A percentile compares a stretch with the other conserved stretches of the same genome.
Conservation (phyloP, 352 stramenopile genomes). For the Pythium pyrilobum region DNA sequence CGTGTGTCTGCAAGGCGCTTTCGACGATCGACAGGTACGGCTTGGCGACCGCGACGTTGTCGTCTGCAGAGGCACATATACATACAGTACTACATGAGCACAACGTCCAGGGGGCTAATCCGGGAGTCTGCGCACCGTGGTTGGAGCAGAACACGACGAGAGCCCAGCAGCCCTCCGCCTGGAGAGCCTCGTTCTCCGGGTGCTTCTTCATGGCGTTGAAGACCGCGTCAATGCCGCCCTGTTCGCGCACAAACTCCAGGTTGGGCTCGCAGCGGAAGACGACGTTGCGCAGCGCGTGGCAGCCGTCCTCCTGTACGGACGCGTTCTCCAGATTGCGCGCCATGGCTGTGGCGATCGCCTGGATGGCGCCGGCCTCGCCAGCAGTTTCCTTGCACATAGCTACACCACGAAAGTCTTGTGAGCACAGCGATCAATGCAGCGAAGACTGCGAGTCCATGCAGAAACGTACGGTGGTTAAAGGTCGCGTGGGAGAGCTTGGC, state of each 20-base stretch:
- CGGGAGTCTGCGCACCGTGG: constrained; percentile 29
- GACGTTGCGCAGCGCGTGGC: constrained; percentile 71
- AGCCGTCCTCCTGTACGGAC: constrained; percentile 61
- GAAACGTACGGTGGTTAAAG: constrained; percentile 64
- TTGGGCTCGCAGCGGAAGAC: constrained; percentile 71
- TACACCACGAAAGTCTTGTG: too few relatives aligned
- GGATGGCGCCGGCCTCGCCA: constrained; percentile 46
- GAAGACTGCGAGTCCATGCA: too few relatives aligned
- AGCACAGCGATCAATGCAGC: too few relatives aligned
- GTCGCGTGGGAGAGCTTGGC: constrained; percentile 69
- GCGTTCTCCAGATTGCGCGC: constrained; percentile 55
- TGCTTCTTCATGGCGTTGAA: constrained; percentile 60
- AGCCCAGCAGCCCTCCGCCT: constrained; percentile 68
- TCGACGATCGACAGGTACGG: constrained; percentile 37
- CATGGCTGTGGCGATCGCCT: constrained; percentile 61
- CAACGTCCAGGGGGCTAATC: neutral
- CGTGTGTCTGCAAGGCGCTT: constrained; percentile 35
- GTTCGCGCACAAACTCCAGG: constrained; percentile 44
- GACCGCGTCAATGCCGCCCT: constrained; percentile 61
- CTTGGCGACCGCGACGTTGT: constrained; percentile 53
- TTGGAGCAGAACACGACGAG: constrained; percentile 81
- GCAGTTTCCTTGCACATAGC: constrained; percentile 63
- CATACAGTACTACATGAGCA: neutral
- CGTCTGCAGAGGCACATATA: constrained; percentile 33
- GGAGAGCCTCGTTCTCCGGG: constrained; percentile 54